Base-by-base conservation (phyloP, 306 rosid genomes). In the Cicer bijugum region DNA sequence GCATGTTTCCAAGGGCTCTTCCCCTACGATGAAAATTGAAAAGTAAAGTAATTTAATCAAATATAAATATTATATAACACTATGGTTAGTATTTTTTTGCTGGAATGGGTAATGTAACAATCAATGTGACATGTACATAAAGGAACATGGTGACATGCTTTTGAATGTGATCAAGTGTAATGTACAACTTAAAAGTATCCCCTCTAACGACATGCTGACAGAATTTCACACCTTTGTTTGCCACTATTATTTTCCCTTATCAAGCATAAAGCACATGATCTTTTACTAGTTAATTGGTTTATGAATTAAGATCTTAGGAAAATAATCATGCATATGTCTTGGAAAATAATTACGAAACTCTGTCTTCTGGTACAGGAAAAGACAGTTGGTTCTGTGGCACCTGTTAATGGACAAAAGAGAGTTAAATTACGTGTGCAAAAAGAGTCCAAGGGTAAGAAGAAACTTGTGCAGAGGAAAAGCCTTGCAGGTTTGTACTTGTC, bases 401-500 rank as follows among this genome's bases (percentile, higher is more conserved):
- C 88, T 71, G 55, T 57, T 82, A 52, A 48, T 48, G 69, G 73
- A 80, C 81, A 76, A 69, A 83, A 42, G 82, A 75, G 82, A 79
- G 84, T 52, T 74, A 67, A 79, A 71, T 55, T 71, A 28, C 16
- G 48, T 38, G 16, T 65, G 4, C 46, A 5, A 47, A 79, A 44
- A 53, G 9, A 50, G 47, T 42, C 20, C 11, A 82, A 82, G 77
- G 38, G 58, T 0, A 80, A 83, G 66, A 80, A 83, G 66, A 62
- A 56, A 62, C 8, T 12, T 51, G 40, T 78, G 51, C 43, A 35
- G 75, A 76, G 96, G 85, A 74, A 83, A 75, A 91, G 96, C 86
- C 91, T 89, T 57, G 96, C 88, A 86, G 97, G 93, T 93, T 78
- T 78, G 38, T 47, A 75, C 67, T 62, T 7, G 51, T 48, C 48